Conservation (phyloP, 805 yeast species). For the Candida yuanshanica region DNA sequence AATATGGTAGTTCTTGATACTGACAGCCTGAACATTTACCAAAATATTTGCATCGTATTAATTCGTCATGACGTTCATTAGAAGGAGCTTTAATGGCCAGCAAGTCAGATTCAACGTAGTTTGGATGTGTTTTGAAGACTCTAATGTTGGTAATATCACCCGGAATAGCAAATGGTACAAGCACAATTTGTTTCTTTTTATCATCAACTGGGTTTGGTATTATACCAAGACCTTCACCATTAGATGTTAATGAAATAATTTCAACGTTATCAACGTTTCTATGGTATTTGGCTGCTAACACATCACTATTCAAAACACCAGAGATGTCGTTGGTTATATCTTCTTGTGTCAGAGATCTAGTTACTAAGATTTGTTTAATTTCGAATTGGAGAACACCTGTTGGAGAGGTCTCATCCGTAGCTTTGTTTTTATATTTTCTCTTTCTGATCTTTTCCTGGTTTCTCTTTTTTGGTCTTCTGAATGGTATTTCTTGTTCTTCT, state of each 20-base stretch:
- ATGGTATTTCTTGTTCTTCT: not conserved
- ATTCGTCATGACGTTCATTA: slow-evolving; percentile 42
- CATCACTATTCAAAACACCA: slow-evolving; percentile 54
- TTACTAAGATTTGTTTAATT: slow-evolving; percentile 51
- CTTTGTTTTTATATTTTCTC: slow-evolving; percentile 55
- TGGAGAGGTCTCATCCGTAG: slow-evolving; percentile 72
- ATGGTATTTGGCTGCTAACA: slow-evolving; percentile 43
- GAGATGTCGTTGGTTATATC: slow-evolving; percentile 62
- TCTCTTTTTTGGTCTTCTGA: slow-evolving; percentile 1
- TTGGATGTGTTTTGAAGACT: slow-evolving; percentile 73
- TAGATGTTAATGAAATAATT: slow-evolving; percentile 57
- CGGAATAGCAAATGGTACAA: slow-evolving; percentile 84
- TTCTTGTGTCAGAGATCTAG: slow-evolving; percentile 35
- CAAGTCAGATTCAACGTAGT: slow-evolving; percentile 70
- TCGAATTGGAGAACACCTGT: slow-evolving; percentile 74
- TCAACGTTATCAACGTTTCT: slow-evolving; percentile 53
- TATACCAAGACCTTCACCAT: slow-evolving; percentile 83
- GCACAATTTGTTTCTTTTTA: slow-evolving; percentile 49
- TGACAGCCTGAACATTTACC: slow-evolving; percentile 95
- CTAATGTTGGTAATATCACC: slow-evolving; percentile 72
- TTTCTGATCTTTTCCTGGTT: slow-evolving; percentile 26
- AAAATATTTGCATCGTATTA: slow-evolving; percentile 76
- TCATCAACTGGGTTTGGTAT: slow-evolving; percentile 52
- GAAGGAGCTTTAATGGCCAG: slow-evolving; percentile 43
- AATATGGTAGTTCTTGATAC: slow-evolving; percentile 73